Percentiles rank a stretch among this genome's conserved stretches.
These are phyloP conservation scores for Botrytis deweyae DNA, from an alignment of 2,329 filamentous ascomycete genomes.

Conservation along the genomic window DNA sequence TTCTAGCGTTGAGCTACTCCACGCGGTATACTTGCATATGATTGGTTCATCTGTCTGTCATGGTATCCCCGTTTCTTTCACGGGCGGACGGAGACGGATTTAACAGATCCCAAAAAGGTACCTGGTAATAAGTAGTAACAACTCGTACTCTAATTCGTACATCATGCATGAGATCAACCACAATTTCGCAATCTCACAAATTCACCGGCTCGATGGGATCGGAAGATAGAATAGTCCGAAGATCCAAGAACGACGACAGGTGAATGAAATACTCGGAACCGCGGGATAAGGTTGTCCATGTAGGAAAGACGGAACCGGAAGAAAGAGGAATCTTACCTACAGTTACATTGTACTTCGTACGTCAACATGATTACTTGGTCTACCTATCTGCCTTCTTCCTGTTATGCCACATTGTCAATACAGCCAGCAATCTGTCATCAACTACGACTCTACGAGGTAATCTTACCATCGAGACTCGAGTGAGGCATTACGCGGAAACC, in stretches of 20 bases:
- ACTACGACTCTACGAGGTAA: not conserved
- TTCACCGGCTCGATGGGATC: not conserved
- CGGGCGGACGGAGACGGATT: not conserved
- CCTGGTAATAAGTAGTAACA: no score
- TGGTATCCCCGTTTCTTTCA: not conserved
- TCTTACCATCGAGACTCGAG: not conserved
- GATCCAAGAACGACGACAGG: not conserved
- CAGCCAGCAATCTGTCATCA: not conserved
- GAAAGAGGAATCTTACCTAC: not conserved
- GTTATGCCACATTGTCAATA: not conserved
- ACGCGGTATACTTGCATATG: not conserved
- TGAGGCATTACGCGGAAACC: not conserved
- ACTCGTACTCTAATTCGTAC: not conserved
- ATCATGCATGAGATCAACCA: not conserved
- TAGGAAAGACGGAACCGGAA: not conserved
- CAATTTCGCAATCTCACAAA: not conserved
- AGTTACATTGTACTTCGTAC: no score
- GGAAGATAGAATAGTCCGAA: not conserved
- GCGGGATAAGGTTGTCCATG: not conserved
- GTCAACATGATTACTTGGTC: not conserved
- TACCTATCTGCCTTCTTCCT: not conserved
- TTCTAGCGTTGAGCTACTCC: slow-evolving; percentile 7
- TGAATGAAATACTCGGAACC: not conserved
- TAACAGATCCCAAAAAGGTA: not conserved
- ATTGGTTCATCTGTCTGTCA: not conserved